These are phyloP conservation scores for Dianthus caryophyllus DNA, from an alignment of 148 eudicot genomes.

Conservation along the genomic window DNA sequence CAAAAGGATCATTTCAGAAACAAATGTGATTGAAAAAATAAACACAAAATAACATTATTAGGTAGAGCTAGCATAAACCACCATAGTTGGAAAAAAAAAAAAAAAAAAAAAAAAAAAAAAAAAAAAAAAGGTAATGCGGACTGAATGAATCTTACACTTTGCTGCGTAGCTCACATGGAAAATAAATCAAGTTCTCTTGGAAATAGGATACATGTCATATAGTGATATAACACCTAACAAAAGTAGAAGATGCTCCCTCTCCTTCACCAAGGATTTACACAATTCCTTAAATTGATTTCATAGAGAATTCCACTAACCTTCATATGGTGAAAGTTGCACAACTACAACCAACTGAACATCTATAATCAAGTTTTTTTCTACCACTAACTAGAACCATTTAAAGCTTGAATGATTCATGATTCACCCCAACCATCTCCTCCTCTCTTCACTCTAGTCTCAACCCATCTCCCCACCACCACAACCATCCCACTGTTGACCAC, in stretches of 20 bases:
- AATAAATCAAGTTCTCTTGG: neutral
- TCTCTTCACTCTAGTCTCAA: too few relatives aligned
- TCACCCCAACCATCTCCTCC: too few relatives aligned
- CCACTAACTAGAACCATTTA: too few relatives aligned
- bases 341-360: too few relatives aligned
- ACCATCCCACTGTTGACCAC: too few relatives aligned
- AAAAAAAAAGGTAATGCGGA: neutral
- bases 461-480: too few relatives aligned
- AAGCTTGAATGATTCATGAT: too few relatives aligned
- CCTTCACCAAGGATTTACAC: too few relatives aligned
- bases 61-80: neutral
- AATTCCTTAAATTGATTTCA: too few relatives aligned
- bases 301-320: too few relatives aligned
- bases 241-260: neutral
- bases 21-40: neutral
- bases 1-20: constrained; percentile 17
- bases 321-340: too few relatives aligned
- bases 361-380: too few relatives aligned
- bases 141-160: neutral
- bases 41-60: neutral
- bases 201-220: neutral
- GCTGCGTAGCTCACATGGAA: neutral
- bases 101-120: neutral
- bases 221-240: neutral
- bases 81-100: neutral